phyloP scores from a whole-genome alignment of 192 early-diverging fungal species.

The Geranomyces variabilis region DNA sequence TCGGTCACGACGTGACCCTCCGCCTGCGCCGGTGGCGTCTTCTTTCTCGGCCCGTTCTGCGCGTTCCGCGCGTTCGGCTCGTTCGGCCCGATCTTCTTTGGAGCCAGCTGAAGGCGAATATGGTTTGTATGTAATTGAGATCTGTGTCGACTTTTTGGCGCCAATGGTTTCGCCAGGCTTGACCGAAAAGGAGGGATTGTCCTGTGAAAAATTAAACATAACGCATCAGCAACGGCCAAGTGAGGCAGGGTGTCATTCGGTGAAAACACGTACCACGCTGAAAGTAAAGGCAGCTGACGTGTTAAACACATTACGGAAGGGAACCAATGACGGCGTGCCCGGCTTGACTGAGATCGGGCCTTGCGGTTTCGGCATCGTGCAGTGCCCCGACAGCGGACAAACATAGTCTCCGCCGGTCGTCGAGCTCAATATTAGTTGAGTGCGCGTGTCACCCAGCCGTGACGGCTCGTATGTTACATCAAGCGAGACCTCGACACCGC shows the following conservation, averaged over 20 bases:
- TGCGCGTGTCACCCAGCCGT: slow-evolving; percentile 57
- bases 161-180: slow-evolving; percentile 56
- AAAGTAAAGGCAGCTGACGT: slow-evolving; percentile 52
- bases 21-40: not conserved
- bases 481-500: slow-evolving; percentile 55
- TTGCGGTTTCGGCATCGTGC: slow-evolving; percentile 56
- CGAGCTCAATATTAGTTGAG: slow-evolving; percentile 54
- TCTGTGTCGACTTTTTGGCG: slow-evolving; percentile 56
- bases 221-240: not conserved
- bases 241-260: no score
- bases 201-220: slow-evolving; percentile 34
- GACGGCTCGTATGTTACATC: slow-evolving; percentile 67
- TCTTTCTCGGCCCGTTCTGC: slow-evolving; percentile 9
- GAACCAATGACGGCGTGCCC: slow-evolving; percentile 43
- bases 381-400: slow-evolving; percentile 62
- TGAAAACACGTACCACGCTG: slow-evolving; percentile 46
- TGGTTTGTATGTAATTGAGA: slow-evolving; percentile 51
- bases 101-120: slow-evolving; percentile 15
- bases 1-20: no score
- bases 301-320: slow-evolving; percentile 67
- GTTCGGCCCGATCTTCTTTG: not conserved
- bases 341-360: slow-evolving; percentile 61
- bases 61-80: not conserved
- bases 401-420: slow-evolving; percentile 61
- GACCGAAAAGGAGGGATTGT: slow-evolving; percentile 61